These are phyloP conservation scores for Scedosporium dehoogii DNA, from an alignment of 2,329 filamentous ascomycete species.

Conservation along the genomic window DNA sequence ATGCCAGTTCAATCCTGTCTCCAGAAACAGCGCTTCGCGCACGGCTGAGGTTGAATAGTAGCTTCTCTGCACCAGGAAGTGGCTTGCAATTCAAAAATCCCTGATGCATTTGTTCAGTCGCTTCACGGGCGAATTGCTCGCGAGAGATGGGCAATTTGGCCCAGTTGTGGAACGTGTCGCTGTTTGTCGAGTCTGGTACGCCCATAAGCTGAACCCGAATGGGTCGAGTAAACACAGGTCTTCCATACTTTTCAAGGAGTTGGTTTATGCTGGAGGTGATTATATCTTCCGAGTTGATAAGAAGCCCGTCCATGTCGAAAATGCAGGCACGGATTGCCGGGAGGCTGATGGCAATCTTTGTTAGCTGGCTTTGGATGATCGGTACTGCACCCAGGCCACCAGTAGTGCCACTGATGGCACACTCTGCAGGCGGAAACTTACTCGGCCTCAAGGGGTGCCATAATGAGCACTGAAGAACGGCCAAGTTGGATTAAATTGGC, in stretches of 20 bases:
- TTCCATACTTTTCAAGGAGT: conserved; percentile 49
- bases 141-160: conserved; percentile 53
- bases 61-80: conserved; percentile 49
- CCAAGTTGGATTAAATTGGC: no score
- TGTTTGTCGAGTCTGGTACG: conserved; percentile 36
- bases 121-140: conserved; percentile 28
- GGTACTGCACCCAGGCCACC: no score
- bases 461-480: no score
- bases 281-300: conserved; percentile 63
- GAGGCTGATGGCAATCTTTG: neutral
- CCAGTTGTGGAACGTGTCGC: conserved; percentile 56
- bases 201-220: conserved; percentile 64
- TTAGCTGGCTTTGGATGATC: no score
- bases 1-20: conserved; percentile 43
- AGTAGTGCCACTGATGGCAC: no score
- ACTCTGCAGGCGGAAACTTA: no score
- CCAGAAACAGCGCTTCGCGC: conserved; percentile 9
- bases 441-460: no score
- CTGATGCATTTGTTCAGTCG: conserved; percentile 14
- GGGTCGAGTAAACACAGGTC: conserved; percentile 51
- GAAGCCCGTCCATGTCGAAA: conserved; percentile 65
- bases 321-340: conserved; percentile 52
- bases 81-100: conserved; percentile 35
- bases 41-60: conserved; percentile 37
- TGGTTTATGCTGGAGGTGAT: conserved; percentile 56